phyloP scores from a whole-genome alignment of 106 monocot species.

The Acanthochlamys bracteata region DNA sequence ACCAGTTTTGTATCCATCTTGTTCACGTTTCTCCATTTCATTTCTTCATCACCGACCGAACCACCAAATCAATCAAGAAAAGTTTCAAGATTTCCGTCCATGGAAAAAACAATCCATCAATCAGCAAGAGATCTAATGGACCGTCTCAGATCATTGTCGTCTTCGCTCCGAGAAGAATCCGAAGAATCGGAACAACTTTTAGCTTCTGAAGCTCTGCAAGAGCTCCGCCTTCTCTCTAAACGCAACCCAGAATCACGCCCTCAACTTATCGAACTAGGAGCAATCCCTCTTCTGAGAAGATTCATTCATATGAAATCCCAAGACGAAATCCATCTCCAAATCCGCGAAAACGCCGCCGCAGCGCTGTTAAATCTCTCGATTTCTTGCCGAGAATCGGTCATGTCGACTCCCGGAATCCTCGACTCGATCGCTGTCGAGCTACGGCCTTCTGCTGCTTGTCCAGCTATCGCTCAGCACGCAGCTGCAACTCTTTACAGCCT shows the following conservation, averaged over 20 bases:
- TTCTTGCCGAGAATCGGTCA: conserved; percentile 42
- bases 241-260: conserved; percentile 49
- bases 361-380: conserved; percentile 73
- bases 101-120: too few relatives aligned
- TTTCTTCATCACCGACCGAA: too few relatives aligned
- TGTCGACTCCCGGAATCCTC: conserved; percentile 58
- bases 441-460: neutral
- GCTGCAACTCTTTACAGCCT: conserved; percentile 71
- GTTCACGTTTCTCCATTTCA: too few relatives aligned
- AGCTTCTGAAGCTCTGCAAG: conserved; percentile 11
- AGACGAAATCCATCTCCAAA: neutral
- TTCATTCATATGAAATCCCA: conserved; percentile 14
- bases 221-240: conserved; percentile 50
- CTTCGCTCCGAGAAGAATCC: conserved; percentile 2
- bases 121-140: too few relatives aligned
- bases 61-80: too few relatives aligned
- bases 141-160: too few relatives aligned
- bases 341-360: conserved; percentile 48
- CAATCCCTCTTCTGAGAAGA: conserved; percentile 39
- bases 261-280: conserved; percentile 51
- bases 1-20: too few relatives aligned
- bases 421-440: conserved; percentile 45
- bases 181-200: neutral
- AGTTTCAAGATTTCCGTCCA: too few relatives aligned
- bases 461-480: conserved; percentile 39